Conservation (phyloP, 192 early-diverging fungal genomes). For the Coemansia sp. region DNA sequence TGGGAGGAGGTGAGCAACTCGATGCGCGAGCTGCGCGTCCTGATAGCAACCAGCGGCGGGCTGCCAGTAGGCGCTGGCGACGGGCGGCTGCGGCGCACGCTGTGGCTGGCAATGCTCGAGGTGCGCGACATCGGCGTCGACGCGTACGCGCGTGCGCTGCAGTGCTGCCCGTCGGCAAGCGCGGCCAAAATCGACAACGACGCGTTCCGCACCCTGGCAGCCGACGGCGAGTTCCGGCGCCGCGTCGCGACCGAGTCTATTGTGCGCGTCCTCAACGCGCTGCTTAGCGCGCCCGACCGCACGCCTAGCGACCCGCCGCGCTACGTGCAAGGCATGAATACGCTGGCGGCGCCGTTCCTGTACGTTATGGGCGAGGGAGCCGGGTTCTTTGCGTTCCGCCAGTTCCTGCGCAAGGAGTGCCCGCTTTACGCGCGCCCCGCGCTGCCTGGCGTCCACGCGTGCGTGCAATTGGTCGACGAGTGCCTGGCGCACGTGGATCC, state of each 20-base stretch:
- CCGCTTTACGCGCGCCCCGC: conserved; percentile 93
- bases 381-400: conserved; percentile 84
- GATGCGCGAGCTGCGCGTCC: conserved; percentile 38
- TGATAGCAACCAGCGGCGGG: conserved; percentile 40
- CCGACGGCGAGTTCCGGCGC: conserved; percentile 73
- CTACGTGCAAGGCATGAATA: conserved; percentile 98
- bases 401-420: conserved; percentile 85
- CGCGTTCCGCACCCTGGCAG: conserved; percentile 82
- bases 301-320: conserved; percentile 47
- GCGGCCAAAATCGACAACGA: conserved; percentile 90
- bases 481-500: conserved; percentile 79
- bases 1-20: conserved; percentile 49
- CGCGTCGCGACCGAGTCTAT: conserved; percentile 73
- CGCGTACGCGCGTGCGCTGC: conserved; percentile 74
- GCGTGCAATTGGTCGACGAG: conserved; percentile 81
- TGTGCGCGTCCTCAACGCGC: conserved; percentile 80
- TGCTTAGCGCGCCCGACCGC: conserved; percentile 72
- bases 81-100: conserved; percentile 9
- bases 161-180: conserved; percentile 68
- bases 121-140: conserved; percentile 37
- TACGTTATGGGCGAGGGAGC: conserved; percentile 92
- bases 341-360: conserved; percentile 87
- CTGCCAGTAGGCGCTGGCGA: conserved; percentile 23
- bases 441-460: conserved; percentile 88
- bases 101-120: conserved; percentile 57